These are phyloP conservation scores for Fragilaria crotonensis DNA, from an alignment of 108 stramenopile species.

Conservation along the genomic window DNA sequence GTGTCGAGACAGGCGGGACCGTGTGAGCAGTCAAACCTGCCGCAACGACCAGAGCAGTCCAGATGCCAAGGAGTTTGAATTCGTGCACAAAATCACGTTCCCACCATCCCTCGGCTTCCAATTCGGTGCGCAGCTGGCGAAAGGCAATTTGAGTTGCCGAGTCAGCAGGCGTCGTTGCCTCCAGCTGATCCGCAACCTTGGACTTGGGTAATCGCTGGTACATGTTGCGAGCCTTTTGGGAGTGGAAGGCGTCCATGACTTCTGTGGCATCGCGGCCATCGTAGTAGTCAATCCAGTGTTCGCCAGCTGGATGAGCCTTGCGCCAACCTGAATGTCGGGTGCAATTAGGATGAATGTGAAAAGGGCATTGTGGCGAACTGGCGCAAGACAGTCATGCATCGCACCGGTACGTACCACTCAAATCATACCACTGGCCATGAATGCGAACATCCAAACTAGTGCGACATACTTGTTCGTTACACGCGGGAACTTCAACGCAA, in stretches of 20 bases:
- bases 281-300: conserved; percentile 91
- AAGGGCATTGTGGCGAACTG: neutral
- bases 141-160: conserved; percentile 65
- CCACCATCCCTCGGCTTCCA: conserved; percentile 87
- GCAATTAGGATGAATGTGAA: neutral
- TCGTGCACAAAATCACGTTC: conserved; percentile 79
- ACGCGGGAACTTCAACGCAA: conserved; percentile 56
- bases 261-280: conserved; percentile 91
- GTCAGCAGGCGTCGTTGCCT: conserved; percentile 40
- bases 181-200: conserved; percentile 26
- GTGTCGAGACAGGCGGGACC: conserved; percentile 31
- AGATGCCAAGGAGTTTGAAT: conserved; percentile 56
- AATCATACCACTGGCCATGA: conserved; percentile 85
- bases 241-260: conserved; percentile 91
- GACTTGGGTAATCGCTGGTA: conserved; percentile 66
- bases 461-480: conserved; percentile 48
- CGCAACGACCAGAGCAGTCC: conserved; percentile 46
- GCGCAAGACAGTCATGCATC: neutral
- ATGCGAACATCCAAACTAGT: conserved; percentile 77
- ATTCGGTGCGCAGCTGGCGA: conserved; percentile 61
- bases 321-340: conserved; percentile 65
- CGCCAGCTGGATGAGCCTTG: conserved; percentile 85
- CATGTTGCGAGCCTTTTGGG: conserved; percentile 68
- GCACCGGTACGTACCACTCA: conserved; percentile 48
- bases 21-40: conserved; percentile 47